Base-by-base conservation (phyloP, 495 filamentous ascomycete species). In the Podospora didyma region DNA sequence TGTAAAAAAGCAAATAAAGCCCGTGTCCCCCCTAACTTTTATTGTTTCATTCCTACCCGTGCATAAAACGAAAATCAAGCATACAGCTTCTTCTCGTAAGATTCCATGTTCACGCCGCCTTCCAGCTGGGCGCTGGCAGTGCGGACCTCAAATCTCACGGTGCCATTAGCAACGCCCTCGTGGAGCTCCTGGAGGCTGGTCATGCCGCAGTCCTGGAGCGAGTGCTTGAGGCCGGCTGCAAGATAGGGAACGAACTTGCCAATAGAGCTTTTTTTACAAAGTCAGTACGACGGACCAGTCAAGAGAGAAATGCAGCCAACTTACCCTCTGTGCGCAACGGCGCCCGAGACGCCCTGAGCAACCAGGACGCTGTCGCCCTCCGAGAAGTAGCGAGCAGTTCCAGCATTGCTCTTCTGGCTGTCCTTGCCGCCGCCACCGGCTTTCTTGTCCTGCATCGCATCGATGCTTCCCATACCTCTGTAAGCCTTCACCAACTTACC, bases 391-490 rank as follows among this genome's bases (percentile, higher is more conserved):
- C 94, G 87, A 52, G 94, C 95, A 53, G 95, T 96, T 60, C 95
- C 94, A 58, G 94, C 94, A 74, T 97, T 97, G 73, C 86, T 89
- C 63, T 88, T 87, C 73, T 93, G 90, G 76, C 79, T 81, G 65
- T 90, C 82, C 73, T 87, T 88, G 54, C 66, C 63, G 45, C 76
- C 75, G 53, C 67, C 71, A 28, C 86, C 89, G 19, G 90, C 87
- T 78, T 96, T 97, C 82, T 90, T 95, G 73, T 97, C 93, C 73
- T 99, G 95, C 94, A 99, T 99, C 53, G 93, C 94, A 66, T 96
- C 94, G 67, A 99, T 99, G 66, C 83, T 88, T 62, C 94, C 94
- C 94, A 99, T 99, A 48, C 94, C 94, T 73, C 94, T 86, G 79
- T 99, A 99, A 49, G 94, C 92, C 81, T 99, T 99, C 72, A 97